Conservation (phyloP, 2,329 filamentous ascomycete species). For the Aspergillus ruber region DNA sequence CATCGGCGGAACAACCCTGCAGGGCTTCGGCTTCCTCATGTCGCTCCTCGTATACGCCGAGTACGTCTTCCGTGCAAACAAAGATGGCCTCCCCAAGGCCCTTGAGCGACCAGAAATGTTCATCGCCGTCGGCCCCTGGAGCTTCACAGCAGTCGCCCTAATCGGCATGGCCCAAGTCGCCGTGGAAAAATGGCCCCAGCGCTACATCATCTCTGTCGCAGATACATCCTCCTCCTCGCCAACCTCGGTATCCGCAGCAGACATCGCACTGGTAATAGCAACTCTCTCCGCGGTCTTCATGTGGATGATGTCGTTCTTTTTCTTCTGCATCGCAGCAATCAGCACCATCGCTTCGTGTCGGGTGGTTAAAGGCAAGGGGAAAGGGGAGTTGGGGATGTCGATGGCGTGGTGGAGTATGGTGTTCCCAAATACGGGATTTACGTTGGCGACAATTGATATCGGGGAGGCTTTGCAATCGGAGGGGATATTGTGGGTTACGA, state of each 20-base stretch:
- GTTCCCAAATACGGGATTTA: constrained; percentile 39
- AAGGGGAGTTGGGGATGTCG: constrained; percentile 3
- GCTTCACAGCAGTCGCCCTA: constrained; percentile 41
- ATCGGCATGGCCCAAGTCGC: constrained; percentile 43
- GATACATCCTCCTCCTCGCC: constrained; percentile 11
- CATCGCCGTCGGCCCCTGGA: constrained; percentile 45
- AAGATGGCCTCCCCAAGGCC: constrained; percentile 37
- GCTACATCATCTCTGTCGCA: constrained; percentile 22
- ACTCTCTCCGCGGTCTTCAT: constrained; percentile 41
- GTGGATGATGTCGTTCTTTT: constrained; percentile 46
- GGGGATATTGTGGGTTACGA: constrained; percentile 18
- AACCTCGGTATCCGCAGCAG: constrained; percentile 23
- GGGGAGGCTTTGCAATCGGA: constrained; percentile 30
- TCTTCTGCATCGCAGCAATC: constrained; percentile 41
- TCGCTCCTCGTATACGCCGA: constrained; percentile 40
- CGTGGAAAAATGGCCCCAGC: constrained; percentile 16
- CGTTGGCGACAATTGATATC: constrained; percentile 38
- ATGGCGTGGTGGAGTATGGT: constrained; percentile 22
- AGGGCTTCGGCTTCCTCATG: constrained; percentile 43
- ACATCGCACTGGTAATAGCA: constrained; percentile 36
- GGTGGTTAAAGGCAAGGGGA: background rate
- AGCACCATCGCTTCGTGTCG: constrained; percentile 21
- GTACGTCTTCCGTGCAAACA: constrained; percentile 39
- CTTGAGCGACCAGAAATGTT: constrained; percentile 45
- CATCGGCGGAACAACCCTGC: constrained; percentile 38